A percentile compares a stretch with the other conserved stretches of the same genome.
Conservation (phyloP, 371 early-diverging fungal genomes). For the Rhizopus sp. region DNA sequence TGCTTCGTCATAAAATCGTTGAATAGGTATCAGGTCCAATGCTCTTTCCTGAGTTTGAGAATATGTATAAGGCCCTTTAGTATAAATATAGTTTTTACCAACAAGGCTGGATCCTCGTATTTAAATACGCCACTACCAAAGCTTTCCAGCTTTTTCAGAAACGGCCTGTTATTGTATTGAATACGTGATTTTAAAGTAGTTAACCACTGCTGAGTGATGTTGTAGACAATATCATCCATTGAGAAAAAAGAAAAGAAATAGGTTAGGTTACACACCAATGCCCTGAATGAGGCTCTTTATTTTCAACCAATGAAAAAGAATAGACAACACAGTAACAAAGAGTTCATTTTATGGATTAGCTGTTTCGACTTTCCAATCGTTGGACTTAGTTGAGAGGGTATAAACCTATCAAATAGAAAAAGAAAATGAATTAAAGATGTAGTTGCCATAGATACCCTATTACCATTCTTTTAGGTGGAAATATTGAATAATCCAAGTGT, state of each 20-base stretch:
- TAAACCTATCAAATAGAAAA: slow-evolving; percentile 8
- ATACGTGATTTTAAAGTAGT: neutral
- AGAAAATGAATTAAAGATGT: neutral
- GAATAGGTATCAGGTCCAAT: slow-evolving; percentile 49
- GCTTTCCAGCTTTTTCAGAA: slow-evolving; percentile 10
- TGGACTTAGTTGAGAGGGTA: neutral
- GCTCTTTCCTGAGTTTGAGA: slow-evolving; percentile 45
- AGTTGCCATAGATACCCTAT: slow-evolving; percentile 6
- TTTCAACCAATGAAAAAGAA: too few species aligned
- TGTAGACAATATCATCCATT: slow-evolving; percentile 1
- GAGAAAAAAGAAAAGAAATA: neutral
- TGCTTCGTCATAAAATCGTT: slow-evolving; percentile 49
- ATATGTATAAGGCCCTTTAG: neutral
- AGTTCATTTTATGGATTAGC: slow-evolving; percentile 11
- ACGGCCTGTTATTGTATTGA: neutral
- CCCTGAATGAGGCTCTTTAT: too few species aligned
- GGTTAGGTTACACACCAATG: too few species aligned
- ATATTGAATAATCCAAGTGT: slow-evolving; percentile 53
- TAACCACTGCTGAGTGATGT: neutral
- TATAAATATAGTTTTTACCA: slow-evolving; percentile 28
- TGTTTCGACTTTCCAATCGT: slow-evolving; percentile 8
- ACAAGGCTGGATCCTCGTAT: slow-evolving; percentile 43
- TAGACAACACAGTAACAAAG: neutral
- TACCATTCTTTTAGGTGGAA: slow-evolving; percentile 60
- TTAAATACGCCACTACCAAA: slow-evolving; percentile 24